Conservation (phyloP, 768 basidiomycete genomes). For the Lactarius hengduanensis region DNA sequence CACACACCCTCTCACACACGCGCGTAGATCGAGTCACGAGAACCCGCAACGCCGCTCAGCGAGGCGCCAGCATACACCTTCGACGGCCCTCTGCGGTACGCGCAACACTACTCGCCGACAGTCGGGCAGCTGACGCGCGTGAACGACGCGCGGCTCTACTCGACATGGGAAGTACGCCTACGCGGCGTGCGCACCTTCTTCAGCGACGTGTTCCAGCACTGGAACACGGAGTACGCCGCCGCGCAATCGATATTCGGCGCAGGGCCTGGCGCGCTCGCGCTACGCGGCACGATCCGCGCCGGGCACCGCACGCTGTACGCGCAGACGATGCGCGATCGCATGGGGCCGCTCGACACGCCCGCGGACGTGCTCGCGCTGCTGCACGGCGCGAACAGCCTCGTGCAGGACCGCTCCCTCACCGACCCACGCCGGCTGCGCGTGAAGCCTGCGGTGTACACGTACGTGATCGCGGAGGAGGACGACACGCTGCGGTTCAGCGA, state of each 20-base stretch:
- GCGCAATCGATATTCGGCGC: conserved; percentile 67
- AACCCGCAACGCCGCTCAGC: conserved; percentile 43
- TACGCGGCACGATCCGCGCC: conserved; percentile 67
- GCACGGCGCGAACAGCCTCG: conserved; percentile 38
- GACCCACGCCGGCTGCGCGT: conserved; percentile 69
- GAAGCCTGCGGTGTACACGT: conserved; percentile 84
- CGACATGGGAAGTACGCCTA: conserved; percentile 76
- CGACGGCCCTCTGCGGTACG: conserved; percentile 70
- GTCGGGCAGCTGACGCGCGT: conserved; percentile 63
- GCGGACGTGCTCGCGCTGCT: conserved; percentile 53
- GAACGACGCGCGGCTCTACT: conserved; percentile 62
- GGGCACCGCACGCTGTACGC: conserved; percentile 76
- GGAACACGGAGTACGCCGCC: conserved; percentile 66
- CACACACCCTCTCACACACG: background rate
- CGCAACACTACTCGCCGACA: conserved; percentile 68
- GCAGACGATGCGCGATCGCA: conserved; percentile 58
- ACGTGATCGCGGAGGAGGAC: conserved; percentile 74
- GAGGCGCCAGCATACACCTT: conserved; percentile 57
- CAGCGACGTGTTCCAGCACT: conserved; percentile 56
- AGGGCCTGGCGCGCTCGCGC: conserved; percentile 58
- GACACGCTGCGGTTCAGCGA: conserved; percentile 81
- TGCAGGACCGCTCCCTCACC: conserved; percentile 34
- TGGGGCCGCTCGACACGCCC: conserved; percentile 54
- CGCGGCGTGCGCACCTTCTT: conserved; percentile 59
- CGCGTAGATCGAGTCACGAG: conserved; percentile 54